Base-by-base conservation (phyloP, 352 stramenopile species). In the Pythium coloratum region DNA sequence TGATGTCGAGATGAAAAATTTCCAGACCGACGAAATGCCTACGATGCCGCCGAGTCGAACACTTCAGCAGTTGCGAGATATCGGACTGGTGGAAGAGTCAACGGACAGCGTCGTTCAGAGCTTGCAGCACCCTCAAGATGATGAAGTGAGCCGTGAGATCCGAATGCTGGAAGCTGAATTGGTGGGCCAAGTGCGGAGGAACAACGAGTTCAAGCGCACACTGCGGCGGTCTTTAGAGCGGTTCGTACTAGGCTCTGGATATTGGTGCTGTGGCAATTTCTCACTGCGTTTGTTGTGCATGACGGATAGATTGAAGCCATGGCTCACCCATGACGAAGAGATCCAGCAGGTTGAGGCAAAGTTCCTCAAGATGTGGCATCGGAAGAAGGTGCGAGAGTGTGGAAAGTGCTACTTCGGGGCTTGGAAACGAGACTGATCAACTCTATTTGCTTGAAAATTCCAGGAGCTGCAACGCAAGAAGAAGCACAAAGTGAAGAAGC, bases 401-500 rank as follows among this genome's bases (percentile, higher is more conserved):
- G 20, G 20, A 24, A 24, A 24, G 20, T 24, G 20, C 20, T 24
- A 24, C 20, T 24, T 24, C 20, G 20, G 20, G 20, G 20, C 20
- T 24, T 24, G 20, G 20, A 24, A 33, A n/a, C 50, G 28, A 20
- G 24, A n/a, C 46, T 33, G 24, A 56, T 36, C 24, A 36, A 20
- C 6, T 56, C 38, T 33, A 14, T 36, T 7, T 36, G 36, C 14
- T 28, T 42, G 8, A 51, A 32, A 3, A 53, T 14, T 49, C 28
- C 56, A 92, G 84, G 84, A 92, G 53, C 54, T 86, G 53, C 77
- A 87, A 53, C 76, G 81, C 2, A 91, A 91, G 72, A 84, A 80
- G 55, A 90, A 88, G 58, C 76, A 88, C 63, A 86, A 84, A 18
- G 77, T 87, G 51, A 91, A 90, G 73, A 92, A 91, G 59, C 68